A percentile compares a stretch with the other conserved stretches of the same genome.
These are phyloP conservation scores for Arthrobotrys conoides DNA, from an alignment of 2,329 filamentous ascomycete species.

Conservation along the genomic window DNA sequence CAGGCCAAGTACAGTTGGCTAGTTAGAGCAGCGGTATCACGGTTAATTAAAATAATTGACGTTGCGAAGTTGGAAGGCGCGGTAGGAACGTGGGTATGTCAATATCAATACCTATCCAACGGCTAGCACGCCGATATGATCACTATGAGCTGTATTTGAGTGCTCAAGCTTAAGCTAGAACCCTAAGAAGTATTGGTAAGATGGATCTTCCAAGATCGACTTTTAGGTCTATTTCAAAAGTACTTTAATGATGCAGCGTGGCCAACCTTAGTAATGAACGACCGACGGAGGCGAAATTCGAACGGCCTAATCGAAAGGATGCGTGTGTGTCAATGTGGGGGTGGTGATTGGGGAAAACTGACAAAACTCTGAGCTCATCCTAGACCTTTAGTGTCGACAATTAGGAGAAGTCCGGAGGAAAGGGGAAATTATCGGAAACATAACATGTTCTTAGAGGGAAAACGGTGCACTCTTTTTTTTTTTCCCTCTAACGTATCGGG, in stretches of 20 bases:
- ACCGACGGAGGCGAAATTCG: slow-evolving; percentile 26
- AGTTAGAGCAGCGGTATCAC: slow-evolving; percentile 17
- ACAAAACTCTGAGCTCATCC: slow-evolving; percentile 17
- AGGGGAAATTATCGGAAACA: slow-evolving; percentile 52
- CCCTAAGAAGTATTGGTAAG: too few species aligned
- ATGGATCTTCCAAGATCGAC: background rate
- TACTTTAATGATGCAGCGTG: background rate
- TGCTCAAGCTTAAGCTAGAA: too few species aligned
- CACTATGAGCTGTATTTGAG: too few species aligned
- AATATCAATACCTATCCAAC: too few species aligned
- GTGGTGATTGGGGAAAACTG: slow-evolving; percentile 31
- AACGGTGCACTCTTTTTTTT: slow-evolving; percentile 4
- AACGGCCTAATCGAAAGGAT: slow-evolving; percentile 16
- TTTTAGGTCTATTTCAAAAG: background rate
- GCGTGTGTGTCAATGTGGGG: slow-evolving; percentile 48
- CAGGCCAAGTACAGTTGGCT: slow-evolving; percentile 3
- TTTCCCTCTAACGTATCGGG: background rate
- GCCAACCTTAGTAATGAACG: slow-evolving; percentile 35
- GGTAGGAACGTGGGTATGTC: background rate
- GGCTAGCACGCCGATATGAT: too few species aligned
- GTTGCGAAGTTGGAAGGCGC: slow-evolving; percentile 16
- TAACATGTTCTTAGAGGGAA: background rate
- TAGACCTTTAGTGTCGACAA: slow-evolving; percentile 11
- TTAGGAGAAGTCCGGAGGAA: slow-evolving; percentile 32
- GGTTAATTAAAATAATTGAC: background rate